Conservation (phyloP, 345 rosid species). For the Euphorbia peplus region DNA sequence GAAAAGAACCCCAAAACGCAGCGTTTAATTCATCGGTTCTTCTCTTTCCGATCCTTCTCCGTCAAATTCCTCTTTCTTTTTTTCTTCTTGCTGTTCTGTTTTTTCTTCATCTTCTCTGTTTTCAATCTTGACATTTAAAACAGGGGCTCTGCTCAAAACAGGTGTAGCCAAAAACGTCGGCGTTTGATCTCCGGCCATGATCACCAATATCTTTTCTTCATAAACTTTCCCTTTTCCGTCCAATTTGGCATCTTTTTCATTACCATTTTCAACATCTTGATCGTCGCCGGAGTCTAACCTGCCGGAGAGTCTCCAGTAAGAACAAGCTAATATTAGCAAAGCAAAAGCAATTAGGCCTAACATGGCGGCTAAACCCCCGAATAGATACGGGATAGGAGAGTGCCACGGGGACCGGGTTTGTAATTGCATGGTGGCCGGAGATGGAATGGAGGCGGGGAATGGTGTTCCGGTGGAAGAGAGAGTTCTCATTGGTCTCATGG, state of each 20-base stretch:
- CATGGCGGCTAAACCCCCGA: constrained; percentile 96
- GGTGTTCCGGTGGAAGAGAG: constrained; percentile 17
- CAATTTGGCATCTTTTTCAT: constrained; percentile 9
- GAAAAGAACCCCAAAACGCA: not conserved
- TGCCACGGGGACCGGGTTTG: constrained; percentile 79
- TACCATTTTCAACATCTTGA: constrained; percentile 12
- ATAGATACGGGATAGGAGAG: constrained; percentile 91
- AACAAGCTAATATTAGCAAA: constrained; percentile 80
- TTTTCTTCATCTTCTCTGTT: constrained; percentile 20
- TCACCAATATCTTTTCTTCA: constrained; percentile 28
- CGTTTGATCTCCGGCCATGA: constrained; percentile 29
- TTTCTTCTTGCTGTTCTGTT: constrained; percentile 29
- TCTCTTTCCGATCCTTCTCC: not conserved
- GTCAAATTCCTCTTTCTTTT: constrained; percentile 34
- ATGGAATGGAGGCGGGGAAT: constrained; percentile 16
- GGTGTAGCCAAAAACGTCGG: constrained; percentile 35
- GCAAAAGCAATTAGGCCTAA: constrained; percentile 90
- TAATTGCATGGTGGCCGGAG: constrained; percentile 18
- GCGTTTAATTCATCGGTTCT: constrained; percentile 24
- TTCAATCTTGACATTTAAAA: constrained; percentile 29
- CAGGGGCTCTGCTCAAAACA: constrained; percentile 27
- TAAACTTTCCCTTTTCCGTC: constrained; percentile 1
- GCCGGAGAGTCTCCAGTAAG: constrained; percentile 88
- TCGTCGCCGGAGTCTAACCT: constrained; percentile 2
- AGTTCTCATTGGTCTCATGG: constrained; percentile 25